Conservation (phyloP, 768 basidiomycete genomes). For the Leucosporidium yakuticum region DNA sequence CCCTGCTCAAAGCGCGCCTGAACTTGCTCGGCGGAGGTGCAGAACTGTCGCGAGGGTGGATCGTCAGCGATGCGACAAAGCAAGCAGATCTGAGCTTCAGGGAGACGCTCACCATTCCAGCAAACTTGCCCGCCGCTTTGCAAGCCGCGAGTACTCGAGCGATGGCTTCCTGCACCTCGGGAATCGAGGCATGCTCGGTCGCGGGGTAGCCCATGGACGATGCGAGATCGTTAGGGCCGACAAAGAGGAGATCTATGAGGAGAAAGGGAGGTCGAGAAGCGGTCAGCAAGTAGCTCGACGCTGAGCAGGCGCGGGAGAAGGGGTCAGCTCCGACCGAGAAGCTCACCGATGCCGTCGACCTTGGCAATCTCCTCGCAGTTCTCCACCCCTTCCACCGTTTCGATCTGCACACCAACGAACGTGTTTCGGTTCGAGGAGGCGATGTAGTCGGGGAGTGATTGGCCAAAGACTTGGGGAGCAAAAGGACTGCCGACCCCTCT, state of each 20-base stretch:
- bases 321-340: too few relatives aligned
- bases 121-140: conserved; percentile 42
- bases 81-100: too few relatives aligned
- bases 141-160: conserved; percentile 40
- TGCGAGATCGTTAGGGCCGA: conserved; percentile 44
- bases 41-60: conserved; percentile 31
- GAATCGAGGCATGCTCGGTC: conserved; percentile 36
- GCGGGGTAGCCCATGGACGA: conserved; percentile 41
- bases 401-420: conserved; percentile 44
- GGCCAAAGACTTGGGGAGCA: conserved; percentile 40
- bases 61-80: background rate
- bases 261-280: background rate
- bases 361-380: conserved; percentile 43
- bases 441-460: conserved; percentile 39
- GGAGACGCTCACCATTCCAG: conserved; percentile 34
- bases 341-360: conserved; percentile 39
- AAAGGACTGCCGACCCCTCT: conserved; percentile 45
- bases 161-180: conserved; percentile 44
- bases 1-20: conserved; percentile 28
- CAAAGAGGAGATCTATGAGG: conserved; percentile 41
- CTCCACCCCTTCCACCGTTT: conserved; percentile 40
- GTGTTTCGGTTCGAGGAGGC: conserved; percentile 39
- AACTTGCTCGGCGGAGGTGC: conserved; percentile 34
- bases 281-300: background rate
- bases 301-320: background rate